Evolutionary conservation across 1,139 yeast species (phyloP).

Genomic region (Meyerozyma athensensis): DNA sequence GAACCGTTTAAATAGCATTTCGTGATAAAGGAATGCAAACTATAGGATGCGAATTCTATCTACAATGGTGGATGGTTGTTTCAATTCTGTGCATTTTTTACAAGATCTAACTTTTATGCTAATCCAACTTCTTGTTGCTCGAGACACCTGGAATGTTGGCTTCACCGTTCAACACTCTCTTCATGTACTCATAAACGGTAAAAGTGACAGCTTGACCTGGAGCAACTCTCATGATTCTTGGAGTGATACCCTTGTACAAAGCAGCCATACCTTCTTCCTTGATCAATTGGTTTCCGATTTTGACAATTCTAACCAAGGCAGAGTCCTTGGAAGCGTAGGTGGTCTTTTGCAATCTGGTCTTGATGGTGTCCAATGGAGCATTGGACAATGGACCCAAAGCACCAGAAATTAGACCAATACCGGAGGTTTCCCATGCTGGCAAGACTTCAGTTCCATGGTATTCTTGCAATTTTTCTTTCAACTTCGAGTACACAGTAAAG

Average conservation of each 20-base stretch:
- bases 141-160: slow-evolving; percentile 17
- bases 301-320: slow-evolving; percentile 68
- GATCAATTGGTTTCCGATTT: slow-evolving; percentile 77
- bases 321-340: slow-evolving; percentile 67
- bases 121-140: slow-evolving; percentile 22
- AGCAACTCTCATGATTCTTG: slow-evolving; percentile 98
- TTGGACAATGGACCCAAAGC: slow-evolving; percentile 97
- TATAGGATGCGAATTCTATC: no score
- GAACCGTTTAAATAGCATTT: background rate
- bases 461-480: slow-evolving; percentile 66
- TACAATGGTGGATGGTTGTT: no score
- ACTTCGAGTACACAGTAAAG: slow-evolving; percentile 88
- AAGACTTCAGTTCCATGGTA: slow-evolving; percentile 61
- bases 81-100: no score
- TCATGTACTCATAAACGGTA: slow-evolving; percentile 90
- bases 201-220: slow-evolving; percentile 99
- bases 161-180: slow-evolving; percentile 54
- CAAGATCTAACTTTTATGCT: slow-evolving; percentile 3
- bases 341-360: slow-evolving; percentile 94
- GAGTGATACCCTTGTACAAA: slow-evolving; percentile 94
- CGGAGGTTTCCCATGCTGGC: slow-evolving; percentile 93
- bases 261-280: slow-evolving; percentile 88
- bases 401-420: slow-evolving; percentile 88
- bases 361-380: slow-evolving; percentile 96
- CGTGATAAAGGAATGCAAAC: no score